Percentiles rank a stretch among this genome's conserved stretches.
phyloP scores from a whole-genome alignment of 495 filamentous ascomycete species.

The Pseudevernia furfuracea region DNA sequence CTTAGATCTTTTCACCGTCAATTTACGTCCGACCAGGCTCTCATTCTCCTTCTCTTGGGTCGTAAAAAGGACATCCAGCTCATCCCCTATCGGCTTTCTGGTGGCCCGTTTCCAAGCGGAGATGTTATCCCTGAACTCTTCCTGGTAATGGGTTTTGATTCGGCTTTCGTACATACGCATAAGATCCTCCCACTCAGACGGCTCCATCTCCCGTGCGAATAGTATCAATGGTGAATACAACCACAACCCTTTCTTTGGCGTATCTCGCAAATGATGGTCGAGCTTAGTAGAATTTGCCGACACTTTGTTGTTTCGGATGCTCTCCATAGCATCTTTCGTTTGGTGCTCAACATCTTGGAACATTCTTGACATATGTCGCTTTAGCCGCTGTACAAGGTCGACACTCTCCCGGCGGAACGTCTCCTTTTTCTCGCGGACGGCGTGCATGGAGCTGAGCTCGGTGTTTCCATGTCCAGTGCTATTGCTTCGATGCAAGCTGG shows the following conservation, averaged over 20 bases:
- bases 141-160: slow-evolving; percentile 66
- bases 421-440: slow-evolving; percentile 87
- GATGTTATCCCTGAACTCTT: slow-evolving; percentile 72
- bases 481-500: slow-evolving; percentile 42
- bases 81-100: slow-evolving; percentile 73
- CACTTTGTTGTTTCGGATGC: slow-evolving; percentile 43
- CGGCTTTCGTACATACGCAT: slow-evolving; percentile 72
- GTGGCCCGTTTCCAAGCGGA: slow-evolving; percentile 76
- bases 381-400: slow-evolving; percentile 66
- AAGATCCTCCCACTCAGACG: slow-evolving; percentile 68
- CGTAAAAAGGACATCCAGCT: slow-evolving; percentile 80
- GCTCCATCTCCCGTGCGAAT: slow-evolving; percentile 76
- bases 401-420: slow-evolving; percentile 66
- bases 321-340: slow-evolving; percentile 49
- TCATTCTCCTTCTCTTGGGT: slow-evolving; percentile 75
- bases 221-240: slow-evolving; percentile 76
- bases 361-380: slow-evolving; percentile 69
- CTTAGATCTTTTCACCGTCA: slow-evolving; percentile 88
- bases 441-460: slow-evolving; percentile 84
- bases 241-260: slow-evolving; percentile 58
- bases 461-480: slow-evolving; percentile 61
- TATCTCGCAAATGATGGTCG: slow-evolving; percentile 44
- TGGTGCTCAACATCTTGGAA: slow-evolving; percentile 68
- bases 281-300: slow-evolving; percentile 43
- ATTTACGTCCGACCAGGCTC: slow-evolving; percentile 69